Evolutionary conservation across 2,329 filamentous ascomycete species (phyloP), one percentile per base, ranked within the genome.

Genomic region (Arachnopeziza araneosa): DNA sequence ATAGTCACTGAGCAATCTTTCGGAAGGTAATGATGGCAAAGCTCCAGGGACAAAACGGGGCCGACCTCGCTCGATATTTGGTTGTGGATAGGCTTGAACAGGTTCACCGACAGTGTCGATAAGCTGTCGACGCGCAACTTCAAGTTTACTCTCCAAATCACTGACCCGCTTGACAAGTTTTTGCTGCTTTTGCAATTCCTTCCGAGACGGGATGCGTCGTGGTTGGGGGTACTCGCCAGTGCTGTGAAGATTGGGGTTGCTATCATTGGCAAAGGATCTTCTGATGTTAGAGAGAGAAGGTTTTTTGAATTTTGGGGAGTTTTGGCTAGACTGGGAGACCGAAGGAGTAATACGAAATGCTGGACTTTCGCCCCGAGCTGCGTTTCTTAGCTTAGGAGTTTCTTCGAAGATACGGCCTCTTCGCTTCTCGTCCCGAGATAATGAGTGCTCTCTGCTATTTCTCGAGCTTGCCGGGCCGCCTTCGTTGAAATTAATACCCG

Each of bases 151-250:
- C 66, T 87, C 84, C 14, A 87, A 76, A 64, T 86, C 79, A 64
- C 82, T 85, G 30, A 87, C 83, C 56, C 82, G 78, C 72, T 84
- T 85, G 50, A 78, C 74, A 32, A 87, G 73, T 63, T 83, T 84
- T 60, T 79, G 75, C 66, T 86, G 81, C 66, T 79, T 80, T 55
- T 79, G 75, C 6, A 86, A 72, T 56, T 86, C 83, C 65, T 79
- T 81, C 66, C 80, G 81, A 1, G 81, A 84, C 2, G 77, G 77
- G 24, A 79, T 76, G 50, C 75, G 77, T 60, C 77, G 77, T 36
- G 63, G 62, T 56, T 65, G 62, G 23, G 63, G 57, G 26, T 58
- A 30, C 10, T 26, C 52, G 24, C 26, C 52, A 10, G 22, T n/a
- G 23, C 23, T 24, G 23, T 52, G n/a, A 24, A 24, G 22, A n/a